Conservation (phyloP, 2,329 filamentous ascomycete genomes). For the Aspergillus sp. region DNA sequence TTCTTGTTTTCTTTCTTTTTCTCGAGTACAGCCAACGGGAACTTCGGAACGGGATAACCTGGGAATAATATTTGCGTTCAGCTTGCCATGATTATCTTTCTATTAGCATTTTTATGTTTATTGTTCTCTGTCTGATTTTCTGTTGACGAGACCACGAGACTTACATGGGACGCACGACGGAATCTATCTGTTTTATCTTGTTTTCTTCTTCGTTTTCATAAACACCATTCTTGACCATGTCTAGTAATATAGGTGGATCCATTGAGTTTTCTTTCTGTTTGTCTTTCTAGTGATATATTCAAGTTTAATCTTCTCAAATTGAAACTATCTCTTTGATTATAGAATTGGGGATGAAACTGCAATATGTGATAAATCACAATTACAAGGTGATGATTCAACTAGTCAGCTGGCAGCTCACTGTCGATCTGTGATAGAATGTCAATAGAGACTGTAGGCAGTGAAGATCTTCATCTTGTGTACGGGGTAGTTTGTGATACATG, state of each 20-base stretch:
- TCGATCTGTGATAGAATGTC: background rate
- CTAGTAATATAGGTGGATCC: conserved; percentile 4
- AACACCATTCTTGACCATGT: conserved; percentile 2
- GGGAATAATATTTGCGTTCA: background rate
- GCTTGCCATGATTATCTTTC: background rate
- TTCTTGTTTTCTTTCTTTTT: background rate
- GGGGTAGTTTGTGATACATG: background rate
- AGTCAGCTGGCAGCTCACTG: background rate
- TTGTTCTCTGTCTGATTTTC: conserved; percentile 4
- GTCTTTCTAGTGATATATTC: background rate
- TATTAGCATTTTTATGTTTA: conserved; percentile 1
- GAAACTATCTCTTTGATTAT: no score
- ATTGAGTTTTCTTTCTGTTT: background rate
- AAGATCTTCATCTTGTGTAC: background rate
- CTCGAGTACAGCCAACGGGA: conserved; percentile 2
- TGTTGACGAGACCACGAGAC: conserved; percentile 26
- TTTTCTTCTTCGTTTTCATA: background rate
- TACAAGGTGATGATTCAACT: no score
- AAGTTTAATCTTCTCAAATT: background rate
- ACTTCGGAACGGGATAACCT: conserved; percentile 3
- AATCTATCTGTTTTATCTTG: conserved; percentile 4
- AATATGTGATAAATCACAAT: no score
- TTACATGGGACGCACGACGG: conserved; percentile 15
- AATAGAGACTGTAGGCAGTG: background rate
- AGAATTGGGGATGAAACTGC: no score